Base-by-base conservation (phyloP, 2,329 filamentous ascomycete genomes). In the Trichoderma gracile region DNA sequence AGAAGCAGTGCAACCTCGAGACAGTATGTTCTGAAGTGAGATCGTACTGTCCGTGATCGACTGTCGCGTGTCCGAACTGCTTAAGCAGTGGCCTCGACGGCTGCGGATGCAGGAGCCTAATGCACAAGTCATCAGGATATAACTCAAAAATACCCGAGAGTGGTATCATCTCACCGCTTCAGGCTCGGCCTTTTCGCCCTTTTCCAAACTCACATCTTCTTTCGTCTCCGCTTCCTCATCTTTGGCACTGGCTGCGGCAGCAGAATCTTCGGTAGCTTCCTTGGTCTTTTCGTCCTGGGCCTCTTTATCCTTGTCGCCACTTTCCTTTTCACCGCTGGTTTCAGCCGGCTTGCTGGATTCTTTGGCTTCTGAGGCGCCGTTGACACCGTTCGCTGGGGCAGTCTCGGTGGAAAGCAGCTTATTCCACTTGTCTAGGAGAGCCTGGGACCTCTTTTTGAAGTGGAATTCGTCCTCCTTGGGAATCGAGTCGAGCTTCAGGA, bases 391-490 rank as follows among this genome's bases (percentile, higher is more conserved):
- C 8, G 80, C 73, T 7, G 60, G 17, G 12, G 21, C 45, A 15
- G 81, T 67, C 38, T 89, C 89, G 17, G 79, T 80, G 40, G 86
- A 85, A n/a, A 98, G 82, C 42, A 92, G 84, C 75, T 90, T 89
- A 76, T 90, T 96, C 95, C 95, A 99, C 77, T 89, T 90, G 69
- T 89, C 87, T n/a, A 98, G 81, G 54, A 99, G 83, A 6, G 84
- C 82, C 68, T 90, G 84, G 42, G 92, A 93, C 58, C 95, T 89
- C 68, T 88, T 82, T 80, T 95, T 96, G 85, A 99, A 97, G 63
- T 90, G 81, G 77, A 89, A 96, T 69, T 96, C 91, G 42, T 93
- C 91, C 69, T 99, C 95, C 67, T 89, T 89, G 5, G 93, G 93
- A 70, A 99, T 96, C 3, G 84, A 84, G 49, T 89, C 85, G 9